Evolutionary conservation across 306 rosid species (phyloP), one percentile per base, ranked within the genome.

Genomic region (Spatholobus suberectus): DNA sequence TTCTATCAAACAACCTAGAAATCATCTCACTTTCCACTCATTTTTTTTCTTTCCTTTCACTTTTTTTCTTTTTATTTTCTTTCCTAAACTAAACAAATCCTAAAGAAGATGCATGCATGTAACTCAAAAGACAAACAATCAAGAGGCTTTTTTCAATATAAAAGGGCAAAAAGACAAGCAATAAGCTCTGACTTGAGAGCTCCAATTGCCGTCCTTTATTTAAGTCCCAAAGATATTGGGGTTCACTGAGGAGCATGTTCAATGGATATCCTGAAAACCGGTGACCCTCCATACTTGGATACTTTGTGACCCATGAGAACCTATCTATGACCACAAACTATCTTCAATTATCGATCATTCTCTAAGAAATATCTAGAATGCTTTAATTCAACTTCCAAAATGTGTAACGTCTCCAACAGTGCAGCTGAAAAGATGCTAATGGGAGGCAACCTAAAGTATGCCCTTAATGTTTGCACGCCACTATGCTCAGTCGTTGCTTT

Each of bases 361-460:
- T 69, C 18, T 63, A 58, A 6, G 61, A 89, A 77, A 78, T 35
- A 51, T 71, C 79, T 81, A 44, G 46, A 84, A 57, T 57, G 23
- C 29, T 38, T 71, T 47, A 7, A 13, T 61, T 59, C 85, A 69
- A 44, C 59, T 59, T 67, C 62, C n/a, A n/a, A n/a, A 34, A 8
- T 55, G 78, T 41, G 67, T 41, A 35, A 65, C 77, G 81, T 70
- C 83, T 37, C 84, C 43, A 76, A 74, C 34, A 76, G 55, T 82
- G 68, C 35, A 24, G 70, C 17, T 80, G 89, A 90, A 85, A 81
- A 76, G 89, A 87, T 89, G 86, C 73, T 81, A 88, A 79, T 89
- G 92, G 89, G 84, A 74, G 84, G 87, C 94, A 89, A 68, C 88
- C 86, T 74, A 82, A 85, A 34, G 76, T 72, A 35, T 58, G 32